Conservation (phyloP, 2,329 filamentous ascomycete genomes). For the Rhynchosporium graminicola region DNA sequence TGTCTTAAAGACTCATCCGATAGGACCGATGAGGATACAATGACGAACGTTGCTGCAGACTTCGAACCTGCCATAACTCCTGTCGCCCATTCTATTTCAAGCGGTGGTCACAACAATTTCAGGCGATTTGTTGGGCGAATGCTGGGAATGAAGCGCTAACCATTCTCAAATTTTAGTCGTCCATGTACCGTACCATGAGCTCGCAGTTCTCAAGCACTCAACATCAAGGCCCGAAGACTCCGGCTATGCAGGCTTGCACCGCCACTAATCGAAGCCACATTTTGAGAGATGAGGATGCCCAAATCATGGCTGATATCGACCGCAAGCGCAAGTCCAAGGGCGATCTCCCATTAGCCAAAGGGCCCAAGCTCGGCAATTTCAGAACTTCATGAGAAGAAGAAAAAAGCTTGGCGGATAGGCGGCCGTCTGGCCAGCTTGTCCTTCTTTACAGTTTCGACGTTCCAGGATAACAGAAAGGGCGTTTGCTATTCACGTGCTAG, state of each 20-base stretch:
- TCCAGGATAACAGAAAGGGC: not conserved
- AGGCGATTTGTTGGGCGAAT: not conserved
- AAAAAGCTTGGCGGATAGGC: too few relatives aligned
- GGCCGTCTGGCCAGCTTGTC: not conserved
- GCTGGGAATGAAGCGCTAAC: not conserved
- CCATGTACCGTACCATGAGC: not conserved
- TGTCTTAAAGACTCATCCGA: too few relatives aligned
- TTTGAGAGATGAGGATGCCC: not conserved
- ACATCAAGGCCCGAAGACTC: not conserved
- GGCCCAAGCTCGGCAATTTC: not conserved
- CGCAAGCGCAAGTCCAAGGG: slow-evolving; percentile 1
- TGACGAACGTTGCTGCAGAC: not conserved
- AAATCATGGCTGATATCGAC: not conserved
- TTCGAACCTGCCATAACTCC: not conserved
- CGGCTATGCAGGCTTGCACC: not conserved
- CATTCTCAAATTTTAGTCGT: not conserved
- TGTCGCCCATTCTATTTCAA: not conserved
- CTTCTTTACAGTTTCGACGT: not conserved
- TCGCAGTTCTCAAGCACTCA: not conserved
- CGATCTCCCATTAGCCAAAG: not conserved
- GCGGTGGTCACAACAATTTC: slow-evolving; percentile 2
- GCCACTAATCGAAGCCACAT: not conserved
- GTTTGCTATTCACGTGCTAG: not conserved
- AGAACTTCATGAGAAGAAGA: not conserved
- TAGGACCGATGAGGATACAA: not conserved